Percentiles rank a stretch among this genome's conserved stretches.
These are phyloP conservation scores for Candida glaebosa DNA, from an alignment of 805 yeast species.

Conservation along the genomic window DNA sequence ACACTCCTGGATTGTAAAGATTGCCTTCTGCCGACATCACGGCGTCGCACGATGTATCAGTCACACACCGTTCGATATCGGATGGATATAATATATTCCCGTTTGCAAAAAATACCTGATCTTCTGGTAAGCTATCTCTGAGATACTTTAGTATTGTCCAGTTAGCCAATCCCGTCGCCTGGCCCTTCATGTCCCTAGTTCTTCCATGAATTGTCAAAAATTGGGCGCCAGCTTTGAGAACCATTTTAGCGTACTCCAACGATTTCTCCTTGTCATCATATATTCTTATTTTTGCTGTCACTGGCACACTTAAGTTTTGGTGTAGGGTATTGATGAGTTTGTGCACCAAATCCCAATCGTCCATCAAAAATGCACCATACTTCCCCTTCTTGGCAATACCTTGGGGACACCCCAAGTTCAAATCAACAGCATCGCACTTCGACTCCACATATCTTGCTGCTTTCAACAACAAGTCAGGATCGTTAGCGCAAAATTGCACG, in stretches of 20 bases:
- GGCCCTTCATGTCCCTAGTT: constrained; percentile 97
- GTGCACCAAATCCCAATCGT: constrained; percentile 85
- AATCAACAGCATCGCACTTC: constrained; percentile 91
- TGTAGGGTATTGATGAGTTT: constrained; percentile 71
- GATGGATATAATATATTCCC: constrained; percentile 92
- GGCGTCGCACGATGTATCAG: constrained; percentile 71
- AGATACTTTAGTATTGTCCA: constrained; percentile 77
- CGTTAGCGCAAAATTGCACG: constrained; percentile 96
- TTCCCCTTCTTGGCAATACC: constrained; percentile 94
- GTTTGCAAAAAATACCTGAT: constrained; percentile 87
- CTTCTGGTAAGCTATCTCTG: constrained; percentile 71
- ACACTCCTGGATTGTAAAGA: constrained; percentile 88
- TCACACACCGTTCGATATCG: constrained; percentile 70
- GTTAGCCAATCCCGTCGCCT: constrained; percentile 90
- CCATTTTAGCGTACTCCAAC: constrained; percentile 82
- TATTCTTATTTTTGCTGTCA: constrained; percentile 92
- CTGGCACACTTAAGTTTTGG: constrained; percentile 74
- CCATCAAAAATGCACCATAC: constrained; percentile 95
- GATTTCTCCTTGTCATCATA: constrained; percentile 82
- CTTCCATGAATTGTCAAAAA: constrained; percentile 93
- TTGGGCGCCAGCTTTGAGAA: constrained; percentile 91
- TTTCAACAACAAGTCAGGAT: constrained; percentile 72
- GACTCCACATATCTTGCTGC: constrained; percentile 84
- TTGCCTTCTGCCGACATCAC: constrained; percentile 98
- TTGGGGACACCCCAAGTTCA: constrained; percentile 97